Evolutionary conservation across 495 filamentous ascomycete genomes (phyloP).

Genomic region (Lichenothelia convexa): DNA sequence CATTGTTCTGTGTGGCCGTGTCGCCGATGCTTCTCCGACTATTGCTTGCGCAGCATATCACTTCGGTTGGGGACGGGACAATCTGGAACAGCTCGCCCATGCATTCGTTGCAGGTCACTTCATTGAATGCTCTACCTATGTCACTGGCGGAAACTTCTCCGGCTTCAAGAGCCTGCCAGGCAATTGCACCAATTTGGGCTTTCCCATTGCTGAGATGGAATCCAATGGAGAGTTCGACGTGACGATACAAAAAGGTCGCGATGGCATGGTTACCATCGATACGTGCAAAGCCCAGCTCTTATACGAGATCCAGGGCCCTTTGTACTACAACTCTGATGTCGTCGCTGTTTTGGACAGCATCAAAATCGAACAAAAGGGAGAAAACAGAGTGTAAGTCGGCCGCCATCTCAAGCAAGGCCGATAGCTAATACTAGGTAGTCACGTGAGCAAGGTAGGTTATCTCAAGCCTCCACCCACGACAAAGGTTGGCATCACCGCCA

Average conservation of each 20-base stretch:
- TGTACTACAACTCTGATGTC: conserved; percentile 16
- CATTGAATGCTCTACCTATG: conserved; percentile 5
- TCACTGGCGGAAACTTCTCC: conserved; percentile 10
- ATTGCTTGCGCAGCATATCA: conserved; percentile 20
- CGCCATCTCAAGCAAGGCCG: too few species aligned
- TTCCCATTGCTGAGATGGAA: conserved; percentile 14
- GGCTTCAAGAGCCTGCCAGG: conserved; percentile 13
- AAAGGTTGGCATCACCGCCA: conserved; percentile 13
- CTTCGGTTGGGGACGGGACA: conserved; percentile 17
- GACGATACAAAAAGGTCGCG: conserved; percentile 11
- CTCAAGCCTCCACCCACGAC: conserved; percentile 12
- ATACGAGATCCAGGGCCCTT: conserved; percentile 16
- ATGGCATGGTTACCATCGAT: conserved; percentile 9
- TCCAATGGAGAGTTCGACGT: conserved; percentile 11
- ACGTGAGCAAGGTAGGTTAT: too few species aligned
- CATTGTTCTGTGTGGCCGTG: conserved; percentile 23
- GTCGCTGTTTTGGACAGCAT: conserved; percentile 11
- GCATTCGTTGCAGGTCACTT: conserved; percentile 16
- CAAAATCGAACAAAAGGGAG: conserved; percentile 10
- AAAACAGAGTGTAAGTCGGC: too few species aligned
- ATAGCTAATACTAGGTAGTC: too few species aligned
- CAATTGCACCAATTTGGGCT: conserved; percentile 12
- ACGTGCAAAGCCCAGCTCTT: conserved; percentile 14
- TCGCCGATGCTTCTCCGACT: conserved; percentile 19
- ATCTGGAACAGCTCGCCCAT: conserved; percentile 11